phyloP scores from a whole-genome alignment of 2,329 filamentous ascomycete species.

The Truncatella angustata region DNA sequence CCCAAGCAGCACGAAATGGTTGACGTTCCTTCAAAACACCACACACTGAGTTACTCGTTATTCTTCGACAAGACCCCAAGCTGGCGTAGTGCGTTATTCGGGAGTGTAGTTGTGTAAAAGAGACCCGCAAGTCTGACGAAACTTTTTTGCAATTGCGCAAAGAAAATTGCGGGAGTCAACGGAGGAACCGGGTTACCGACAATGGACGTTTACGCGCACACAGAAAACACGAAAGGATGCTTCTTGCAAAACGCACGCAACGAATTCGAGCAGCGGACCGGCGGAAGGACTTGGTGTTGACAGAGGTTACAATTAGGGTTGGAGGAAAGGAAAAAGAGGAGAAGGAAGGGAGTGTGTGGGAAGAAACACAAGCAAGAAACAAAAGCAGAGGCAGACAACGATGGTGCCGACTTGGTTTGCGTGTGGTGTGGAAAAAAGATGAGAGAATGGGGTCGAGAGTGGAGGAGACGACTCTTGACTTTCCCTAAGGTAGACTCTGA shows the following conservation, averaged over 20 bases:
- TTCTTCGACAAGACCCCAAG: constrained; percentile 25
- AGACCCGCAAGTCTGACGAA: constrained; percentile 23
- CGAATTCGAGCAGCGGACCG: constrained; percentile 32
- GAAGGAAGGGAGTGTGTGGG: constrained; percentile 28
- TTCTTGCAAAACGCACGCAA: constrained; percentile 35
- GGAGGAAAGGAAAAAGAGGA: constrained; percentile 43
- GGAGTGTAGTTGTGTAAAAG: constrained; percentile 19
- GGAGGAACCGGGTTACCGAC: constrained; percentile 25
- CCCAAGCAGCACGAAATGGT: constrained; percentile 9
- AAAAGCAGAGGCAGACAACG: constrained; percentile 28
- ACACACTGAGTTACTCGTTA: constrained; percentile 9
- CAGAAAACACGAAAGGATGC: constrained; percentile 33
- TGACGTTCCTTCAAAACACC: not conserved
- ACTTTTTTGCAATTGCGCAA: constrained; percentile 13
- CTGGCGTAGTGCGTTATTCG: constrained; percentile 18
- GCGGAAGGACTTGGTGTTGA: constrained; percentile 24
- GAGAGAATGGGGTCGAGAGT: constrained; percentile 23
- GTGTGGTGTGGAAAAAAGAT: constrained; percentile 27
- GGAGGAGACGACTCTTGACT: constrained; percentile 16
- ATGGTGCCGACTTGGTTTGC: constrained; percentile 34
- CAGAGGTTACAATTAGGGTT: constrained; percentile 23
- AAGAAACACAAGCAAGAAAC: constrained; percentile 27
- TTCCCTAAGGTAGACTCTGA: not conserved
- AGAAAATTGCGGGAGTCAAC: constrained; percentile 23
- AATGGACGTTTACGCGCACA: constrained; percentile 32